Evolutionary conservation across 139 green algal genomes (phyloP).

Genomic region (Trebouxia sp.): DNA sequence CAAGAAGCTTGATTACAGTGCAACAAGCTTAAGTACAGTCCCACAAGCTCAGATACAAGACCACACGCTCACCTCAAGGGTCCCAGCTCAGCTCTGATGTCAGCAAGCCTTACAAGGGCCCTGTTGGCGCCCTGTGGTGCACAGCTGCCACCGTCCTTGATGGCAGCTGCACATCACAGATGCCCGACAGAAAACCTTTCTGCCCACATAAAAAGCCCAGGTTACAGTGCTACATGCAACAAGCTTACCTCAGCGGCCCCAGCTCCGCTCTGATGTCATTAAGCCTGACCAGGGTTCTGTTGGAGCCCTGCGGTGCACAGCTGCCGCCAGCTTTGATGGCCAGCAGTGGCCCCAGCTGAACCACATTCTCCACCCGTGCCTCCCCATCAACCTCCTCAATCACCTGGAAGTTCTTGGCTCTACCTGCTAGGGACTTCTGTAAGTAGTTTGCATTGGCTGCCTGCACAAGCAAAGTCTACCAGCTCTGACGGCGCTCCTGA

Average conservation of each 20-base stretch:
- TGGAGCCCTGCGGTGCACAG: conserved; percentile 40
- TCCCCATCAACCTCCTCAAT: conserved; percentile 52
- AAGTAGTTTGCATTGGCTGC: conserved; percentile 59
- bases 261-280: conserved; percentile 46
- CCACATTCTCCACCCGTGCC: conserved; percentile 64
- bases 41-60: no score
- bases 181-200: no score
- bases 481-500: neutral
- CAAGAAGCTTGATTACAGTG: no score
- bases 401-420: conserved; percentile 63
- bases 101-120: no score
- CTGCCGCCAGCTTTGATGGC: conserved; percentile 57
- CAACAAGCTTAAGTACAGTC: no score
- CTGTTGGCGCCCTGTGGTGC: no score
- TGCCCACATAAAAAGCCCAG: no score
- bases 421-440: conserved; percentile 55
- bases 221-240: no score
- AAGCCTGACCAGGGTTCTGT: conserved; percentile 59
- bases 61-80: no score
- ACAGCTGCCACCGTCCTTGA: no score
- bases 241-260: conserved; percentile 39
- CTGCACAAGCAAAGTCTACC: conserved; percentile 44
- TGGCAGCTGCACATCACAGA: no score
- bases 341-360: conserved; percentile 54
- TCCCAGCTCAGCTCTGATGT: no score